A percentile compares a stretch with the other conserved stretches of the same genome.
These are phyloP conservation scores for Plicaturopsis crispa DNA, from an alignment of 768 basidiomycete genomes.

Conservation along the genomic window DNA sequence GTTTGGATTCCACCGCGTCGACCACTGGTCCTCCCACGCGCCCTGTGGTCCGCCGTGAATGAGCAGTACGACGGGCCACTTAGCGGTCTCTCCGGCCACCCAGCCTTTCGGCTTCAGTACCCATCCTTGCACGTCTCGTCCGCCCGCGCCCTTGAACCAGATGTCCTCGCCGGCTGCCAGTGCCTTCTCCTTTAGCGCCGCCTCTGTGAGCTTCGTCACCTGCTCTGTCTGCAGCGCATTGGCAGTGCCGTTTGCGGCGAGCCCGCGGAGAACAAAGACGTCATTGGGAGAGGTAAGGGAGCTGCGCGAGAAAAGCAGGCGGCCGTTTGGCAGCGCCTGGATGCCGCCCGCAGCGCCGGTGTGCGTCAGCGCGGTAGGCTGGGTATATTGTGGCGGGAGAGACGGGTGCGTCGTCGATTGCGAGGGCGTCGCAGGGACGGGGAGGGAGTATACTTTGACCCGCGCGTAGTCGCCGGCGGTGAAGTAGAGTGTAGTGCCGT, in stretches of 20 bases:
- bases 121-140: conserved; percentile 79
- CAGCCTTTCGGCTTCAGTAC: conserved; percentile 75
- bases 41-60: conserved; percentile 83
- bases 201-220: conserved; percentile 59
- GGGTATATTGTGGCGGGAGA: conserved; percentile 32
- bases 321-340: conserved; percentile 49
- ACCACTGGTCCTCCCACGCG: conserved; percentile 91
- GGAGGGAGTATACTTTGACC: conserved; percentile 65
- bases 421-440: conserved; percentile 55
- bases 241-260: conserved; percentile 27
- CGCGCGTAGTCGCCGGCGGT: conserved; percentile 74
- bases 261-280: conserved; percentile 52
- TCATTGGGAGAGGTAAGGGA: conserved; percentile 79
- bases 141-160: conserved; percentile 82
- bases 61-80: conserved; percentile 72
- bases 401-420: conserved; percentile 45
- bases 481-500: conserved; percentile 62
- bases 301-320: conserved; percentile 65
- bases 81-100: conserved; percentile 54
- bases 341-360: conserved; percentile 52
- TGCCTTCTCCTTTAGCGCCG: conserved; percentile 46
- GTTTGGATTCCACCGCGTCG: conserved; percentile 88
- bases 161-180: conserved; percentile 70
- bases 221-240: conserved; percentile 22
- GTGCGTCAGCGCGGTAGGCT: conserved; percentile 54